phyloP scores from a whole-genome alignment of 225 moss, liverwort and hornwort species.

The Marchantia paleacea region DNA sequence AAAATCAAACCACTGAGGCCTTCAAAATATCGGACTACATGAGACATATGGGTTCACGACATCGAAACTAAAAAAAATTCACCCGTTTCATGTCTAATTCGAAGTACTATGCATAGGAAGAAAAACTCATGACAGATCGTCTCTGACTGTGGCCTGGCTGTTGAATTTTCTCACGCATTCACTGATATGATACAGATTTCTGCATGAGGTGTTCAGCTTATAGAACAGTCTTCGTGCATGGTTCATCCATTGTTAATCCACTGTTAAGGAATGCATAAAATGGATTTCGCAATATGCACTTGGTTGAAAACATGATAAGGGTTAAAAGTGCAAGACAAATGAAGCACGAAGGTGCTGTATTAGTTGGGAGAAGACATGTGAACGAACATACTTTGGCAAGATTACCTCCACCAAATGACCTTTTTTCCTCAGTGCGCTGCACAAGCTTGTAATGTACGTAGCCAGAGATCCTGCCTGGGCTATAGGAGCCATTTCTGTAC shows the following conservation, averaged over 20 bases:
- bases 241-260: too few relatives aligned
- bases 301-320: too few relatives aligned
- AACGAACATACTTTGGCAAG: slow-evolving; percentile 61
- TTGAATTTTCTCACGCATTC: neutral
- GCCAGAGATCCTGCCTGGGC: slow-evolving; percentile 49
- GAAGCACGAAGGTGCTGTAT: neutral
- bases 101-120: neutral
- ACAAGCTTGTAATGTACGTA: slow-evolving; percentile 49
- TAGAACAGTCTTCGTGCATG: too few relatives aligned
- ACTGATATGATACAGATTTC: too few relatives aligned
- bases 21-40: neutral
- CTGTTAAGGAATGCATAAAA: too few relatives aligned
- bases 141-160: neutral
- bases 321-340: neutral
- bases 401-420: slow-evolving; percentile 79
- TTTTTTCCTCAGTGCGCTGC: slow-evolving; percentile 53
- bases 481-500: slow-evolving; percentile 68
- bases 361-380: neutral
- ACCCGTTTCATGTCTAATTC: neutral
- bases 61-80: neutral
- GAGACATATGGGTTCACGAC: neutral
- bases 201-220: too few relatives aligned
- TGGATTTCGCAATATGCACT: too few relatives aligned
- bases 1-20: too few relatives aligned
- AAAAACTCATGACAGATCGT: neutral